Conservation (phyloP, 2,329 filamentous ascomycete species). For the Colletotrichum shisoi region DNA sequence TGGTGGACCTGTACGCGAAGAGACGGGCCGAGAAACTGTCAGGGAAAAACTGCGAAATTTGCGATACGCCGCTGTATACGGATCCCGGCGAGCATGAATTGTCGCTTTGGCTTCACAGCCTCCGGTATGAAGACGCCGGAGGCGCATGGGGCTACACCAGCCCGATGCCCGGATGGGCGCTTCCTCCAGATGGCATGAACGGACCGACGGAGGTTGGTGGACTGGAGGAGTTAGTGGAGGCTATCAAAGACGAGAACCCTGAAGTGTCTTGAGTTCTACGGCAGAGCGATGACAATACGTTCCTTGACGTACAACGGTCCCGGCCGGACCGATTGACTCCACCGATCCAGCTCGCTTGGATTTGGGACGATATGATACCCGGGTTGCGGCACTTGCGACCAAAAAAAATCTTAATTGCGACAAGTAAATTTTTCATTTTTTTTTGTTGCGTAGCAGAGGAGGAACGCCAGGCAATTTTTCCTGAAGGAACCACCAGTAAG, state of each 20-base stretch:
- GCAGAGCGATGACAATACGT: constrained; percentile 32
- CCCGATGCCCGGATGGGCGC: constrained; percentile 82
- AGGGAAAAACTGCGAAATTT: constrained; percentile 80
- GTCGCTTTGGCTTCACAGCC: constrained; percentile 90
- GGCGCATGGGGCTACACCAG: constrained; percentile 90
- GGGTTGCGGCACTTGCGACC: constrained; percentile 16
- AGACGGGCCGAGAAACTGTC: constrained; percentile 93
- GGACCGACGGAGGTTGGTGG: constrained; percentile 74
- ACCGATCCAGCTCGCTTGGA: constrained; percentile 16
- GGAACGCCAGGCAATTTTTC: too few relatives aligned
- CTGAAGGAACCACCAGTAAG: background rate
- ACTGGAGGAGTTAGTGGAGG: constrained; percentile 66
- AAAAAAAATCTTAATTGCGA: constrained; percentile 1
- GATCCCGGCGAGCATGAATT: constrained; percentile 91
- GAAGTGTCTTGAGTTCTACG: constrained; percentile 47
- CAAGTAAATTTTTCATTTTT: background rate
- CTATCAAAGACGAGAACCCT: constrained; percentile 57
- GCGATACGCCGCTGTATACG: constrained; percentile 88
- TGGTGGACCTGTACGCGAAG: constrained; percentile 89
- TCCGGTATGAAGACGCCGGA: constrained; percentile 83
- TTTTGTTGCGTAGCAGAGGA: background rate
- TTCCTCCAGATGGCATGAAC: constrained; percentile 76
- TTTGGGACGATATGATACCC: constrained; percentile 29
- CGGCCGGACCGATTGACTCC: constrained; percentile 32
- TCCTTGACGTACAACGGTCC: constrained; percentile 9